Evolutionary conservation across 768 basidiomycete species (phyloP).

Genomic region (Ramaria sp.): DNA sequence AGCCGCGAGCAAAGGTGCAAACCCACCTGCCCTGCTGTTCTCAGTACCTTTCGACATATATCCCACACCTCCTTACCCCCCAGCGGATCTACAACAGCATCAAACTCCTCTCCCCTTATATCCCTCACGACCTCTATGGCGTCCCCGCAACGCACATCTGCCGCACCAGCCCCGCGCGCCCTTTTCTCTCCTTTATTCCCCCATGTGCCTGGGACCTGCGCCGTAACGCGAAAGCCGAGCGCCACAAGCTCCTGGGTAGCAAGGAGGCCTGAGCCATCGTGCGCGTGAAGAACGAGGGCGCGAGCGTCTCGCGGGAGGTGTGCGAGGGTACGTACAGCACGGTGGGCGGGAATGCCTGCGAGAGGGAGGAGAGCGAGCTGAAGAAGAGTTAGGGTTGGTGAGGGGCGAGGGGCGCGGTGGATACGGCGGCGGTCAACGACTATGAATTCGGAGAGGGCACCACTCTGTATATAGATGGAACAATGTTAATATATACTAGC

Average conservation of each 20-base stretch:
- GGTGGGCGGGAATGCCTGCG: conserved; percentile 70
- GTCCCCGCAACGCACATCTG: conserved; percentile 15
- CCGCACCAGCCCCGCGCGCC: conserved; percentile 37
- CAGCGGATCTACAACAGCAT: conserved; percentile 73
- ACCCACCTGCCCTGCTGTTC: conserved; percentile 29
- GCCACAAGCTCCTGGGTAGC: conserved; percentile 66
- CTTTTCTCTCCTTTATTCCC: conserved; percentile 45
- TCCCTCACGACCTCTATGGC: conserved; percentile 8
- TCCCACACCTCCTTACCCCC: conserved; percentile 78
- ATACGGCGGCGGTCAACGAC: conserved; percentile 71
- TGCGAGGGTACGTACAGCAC: conserved; percentile 63
- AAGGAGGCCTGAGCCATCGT: conserved; percentile 67
- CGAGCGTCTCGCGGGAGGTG: conserved; percentile 23
- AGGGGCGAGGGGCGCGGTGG: conserved; percentile 45
- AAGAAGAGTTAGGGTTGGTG: conserved; percentile 35
- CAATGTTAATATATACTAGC: conserved; percentile 9
- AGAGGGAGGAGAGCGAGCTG: conserved; percentile 76
- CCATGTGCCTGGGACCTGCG: conserved; percentile 42
- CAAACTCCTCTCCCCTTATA: conserved; percentile 33
- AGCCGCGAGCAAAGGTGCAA: not conserved
- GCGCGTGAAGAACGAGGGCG: conserved; percentile 60
- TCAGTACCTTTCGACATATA: conserved; percentile 47
- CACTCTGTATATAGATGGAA: conserved; percentile 38
- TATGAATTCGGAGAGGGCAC: conserved; percentile 84
- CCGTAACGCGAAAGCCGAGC: conserved; percentile 64